Evolutionary conservation across 805 yeast genomes (phyloP).

Genomic region (Candida stauntonica): DNA sequence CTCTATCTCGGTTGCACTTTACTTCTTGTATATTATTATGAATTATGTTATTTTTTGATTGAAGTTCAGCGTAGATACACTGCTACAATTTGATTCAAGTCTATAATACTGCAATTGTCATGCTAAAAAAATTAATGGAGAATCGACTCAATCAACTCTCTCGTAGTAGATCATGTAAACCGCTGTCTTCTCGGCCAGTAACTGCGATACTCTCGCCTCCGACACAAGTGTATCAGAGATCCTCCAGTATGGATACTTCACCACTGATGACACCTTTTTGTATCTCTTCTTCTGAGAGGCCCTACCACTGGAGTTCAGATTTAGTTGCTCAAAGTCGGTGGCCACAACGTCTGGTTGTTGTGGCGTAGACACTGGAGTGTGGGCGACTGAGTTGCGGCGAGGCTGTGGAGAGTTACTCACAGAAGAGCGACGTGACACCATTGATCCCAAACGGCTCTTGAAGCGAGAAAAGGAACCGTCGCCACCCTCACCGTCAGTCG

Average conservation of each 20-base stretch:
- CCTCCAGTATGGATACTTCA: constrained; percentile 73
- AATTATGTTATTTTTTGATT: too few relatives aligned
- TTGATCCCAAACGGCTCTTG: constrained; percentile 21
- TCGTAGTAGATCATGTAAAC: constrained; percentile 87
- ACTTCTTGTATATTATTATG: neutral
- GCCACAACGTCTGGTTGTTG: constrained; percentile 7
- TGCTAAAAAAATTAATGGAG: too few relatives aligned
- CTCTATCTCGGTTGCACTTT: too few relatives aligned
- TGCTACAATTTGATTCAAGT: too few relatives aligned
- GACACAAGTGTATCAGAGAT: constrained; percentile 71
- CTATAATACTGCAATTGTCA: too few relatives aligned
- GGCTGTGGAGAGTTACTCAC: constrained; percentile 10
- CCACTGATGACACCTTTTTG: constrained; percentile 51
- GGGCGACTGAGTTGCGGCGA: constrained; percentile 14
- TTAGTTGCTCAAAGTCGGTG: constrained; percentile 4
- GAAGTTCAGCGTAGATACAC: too few relatives aligned
- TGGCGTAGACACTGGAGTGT: neutral
- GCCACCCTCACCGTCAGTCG: constrained; percentile 17
- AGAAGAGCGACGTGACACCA: constrained; percentile 24
- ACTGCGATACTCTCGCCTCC: constrained; percentile 55
- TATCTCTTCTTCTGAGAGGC: constrained; percentile 28
- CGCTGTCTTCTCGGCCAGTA: constrained; percentile 65
- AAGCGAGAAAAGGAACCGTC: constrained; percentile 20
- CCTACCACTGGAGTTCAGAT: constrained; percentile 3
- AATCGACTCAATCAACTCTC: constrained; percentile 31